Percentiles rank a stretch among this genome's conserved stretches.
Evolutionary conservation across 2,329 filamentous ascomycete species (phyloP).

Genomic region (Apiospora hydei): DNA sequence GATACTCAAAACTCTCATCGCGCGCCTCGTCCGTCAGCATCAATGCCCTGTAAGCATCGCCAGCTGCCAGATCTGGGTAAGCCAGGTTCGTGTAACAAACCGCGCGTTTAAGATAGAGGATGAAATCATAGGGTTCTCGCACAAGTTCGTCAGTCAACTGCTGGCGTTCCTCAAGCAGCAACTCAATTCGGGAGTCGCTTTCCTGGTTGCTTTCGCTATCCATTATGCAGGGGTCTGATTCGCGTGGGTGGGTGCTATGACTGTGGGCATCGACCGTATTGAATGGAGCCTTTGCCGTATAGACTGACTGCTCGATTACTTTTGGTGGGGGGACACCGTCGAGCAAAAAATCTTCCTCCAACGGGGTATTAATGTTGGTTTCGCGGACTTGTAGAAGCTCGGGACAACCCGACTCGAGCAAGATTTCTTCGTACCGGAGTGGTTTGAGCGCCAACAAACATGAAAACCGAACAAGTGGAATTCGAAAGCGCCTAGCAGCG

Average conservation of each 20-base stretch:
- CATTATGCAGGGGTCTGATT: constrained; percentile 20
- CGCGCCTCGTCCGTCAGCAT: constrained; percentile 81
- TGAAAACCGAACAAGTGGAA: constrained; percentile 19
- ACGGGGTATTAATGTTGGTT: neutral
- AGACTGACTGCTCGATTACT: neutral
- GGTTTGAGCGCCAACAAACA: constrained; percentile 5
- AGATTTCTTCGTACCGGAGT: constrained; percentile 5
- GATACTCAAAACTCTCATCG: constrained; percentile 84
- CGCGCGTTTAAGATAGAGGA: constrained; percentile 74
- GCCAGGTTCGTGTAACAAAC: constrained; percentile 74
- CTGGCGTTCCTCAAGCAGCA: constrained; percentile 61
- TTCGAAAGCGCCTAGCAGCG: constrained; percentile 11
- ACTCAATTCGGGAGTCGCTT: constrained; percentile 48
- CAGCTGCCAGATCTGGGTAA: constrained; percentile 88
- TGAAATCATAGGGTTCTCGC: constrained; percentile 64
- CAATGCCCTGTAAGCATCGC: constrained; percentile 91
- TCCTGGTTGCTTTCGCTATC: constrained; percentile 41
- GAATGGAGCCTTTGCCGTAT: constrained; percentile 13
- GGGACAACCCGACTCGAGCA: neutral
- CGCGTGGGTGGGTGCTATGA: constrained; percentile 18
- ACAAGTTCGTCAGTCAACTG: constrained; percentile 63
- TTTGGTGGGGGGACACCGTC: constrained; percentile 1
- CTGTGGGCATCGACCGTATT: constrained; percentile 14
- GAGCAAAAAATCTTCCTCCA: constrained; percentile 15
- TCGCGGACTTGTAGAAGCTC: constrained; percentile 2